Base-by-base conservation (phyloP, 179 eudicot genomes). In the Nepenthes alata region DNA sequence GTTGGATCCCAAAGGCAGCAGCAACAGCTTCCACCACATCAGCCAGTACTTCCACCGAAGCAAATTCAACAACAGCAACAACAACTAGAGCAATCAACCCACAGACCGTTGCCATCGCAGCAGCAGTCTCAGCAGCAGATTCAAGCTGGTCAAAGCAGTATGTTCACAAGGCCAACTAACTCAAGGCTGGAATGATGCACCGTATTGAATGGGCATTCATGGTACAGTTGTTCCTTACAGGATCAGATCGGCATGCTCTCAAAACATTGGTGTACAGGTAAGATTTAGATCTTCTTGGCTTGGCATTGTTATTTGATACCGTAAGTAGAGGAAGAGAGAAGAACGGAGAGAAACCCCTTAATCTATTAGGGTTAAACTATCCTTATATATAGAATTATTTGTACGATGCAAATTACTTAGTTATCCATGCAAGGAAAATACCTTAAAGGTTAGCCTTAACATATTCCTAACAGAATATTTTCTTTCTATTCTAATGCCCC, bases 211-310 rank as follows among this genome's bases (percentile, higher is more conserved):
- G 51, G 63, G 59, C 61, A 52, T 74, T 70, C 69, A 65, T 56
- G 62, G 70, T 57, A 52, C 14, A 61, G 70, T 68, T 78, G 79
- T 45, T 74, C 83, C 72, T 73, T 61, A 74, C 72, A 69, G 47
- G 75, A 57, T 64, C 38, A 25, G 62, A 64, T 74, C 62, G 58
- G 75, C 85, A 83, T 73, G 77, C 78, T 63, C 67, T 74, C 71
- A 49, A 60, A 67, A 59, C 68, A 70, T 60, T 76, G 53, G 11
- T 77, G 83, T 83, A 77, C 83, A 90, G 97, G 97, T 88, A 70
- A 73, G 66, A 16, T 47, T 55, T 10, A 11, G 15, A 37, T 34
- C 54, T 25, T 47, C 37, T 9, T 51, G 48, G 45, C 1, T 6
- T 61, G 11, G 0, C n/a, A 47, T 56, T 5, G 2, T 6, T 11